Evolutionary conservation across 192 early-diverging fungal species (phyloP).

Genomic region (Polychytrium aggregatum): DNA sequence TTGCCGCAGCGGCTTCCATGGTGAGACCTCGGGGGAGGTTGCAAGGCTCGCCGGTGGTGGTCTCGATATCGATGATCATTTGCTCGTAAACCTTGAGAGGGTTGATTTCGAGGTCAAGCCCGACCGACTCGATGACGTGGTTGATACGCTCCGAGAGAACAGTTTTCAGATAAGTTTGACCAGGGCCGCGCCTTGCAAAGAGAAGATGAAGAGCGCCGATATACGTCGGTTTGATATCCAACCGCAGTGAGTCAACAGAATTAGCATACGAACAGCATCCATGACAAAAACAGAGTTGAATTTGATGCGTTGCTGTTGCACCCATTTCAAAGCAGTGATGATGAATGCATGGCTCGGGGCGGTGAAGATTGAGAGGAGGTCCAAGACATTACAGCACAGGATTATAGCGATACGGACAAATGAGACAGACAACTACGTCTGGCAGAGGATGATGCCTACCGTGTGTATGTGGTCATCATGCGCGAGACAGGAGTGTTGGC

Average conservation of each 20-base stretch:
- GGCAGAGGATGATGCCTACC: not conserved
- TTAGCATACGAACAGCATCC: too few species aligned
- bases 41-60: slow-evolving; percentile 45
- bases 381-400: too few species aligned
- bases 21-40: slow-evolving; percentile 68
- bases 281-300: too few species aligned
- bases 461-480: slow-evolving; percentile 96
- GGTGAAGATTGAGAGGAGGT: too few species aligned
- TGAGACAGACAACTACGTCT: not conserved
- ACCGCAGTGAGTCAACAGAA: too few species aligned
- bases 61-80: slow-evolving; percentile 67
- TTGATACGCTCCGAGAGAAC: slow-evolving; percentile 70
- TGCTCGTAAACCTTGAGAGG: slow-evolving; percentile 85
- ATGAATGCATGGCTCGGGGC: too few species aligned
- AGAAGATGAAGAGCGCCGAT: not conserved
- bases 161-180: slow-evolving; percentile 84
- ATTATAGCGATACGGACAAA: too few species aligned
- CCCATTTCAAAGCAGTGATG: too few species aligned
- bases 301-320: too few species aligned
- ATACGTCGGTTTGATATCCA: too few species aligned
- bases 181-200: slow-evolving; percentile 62
- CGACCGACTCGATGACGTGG: slow-evolving; percentile 64
- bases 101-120: slow-evolving; percentile 87
- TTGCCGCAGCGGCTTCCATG: slow-evolving; percentile 66
- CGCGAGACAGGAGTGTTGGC: slow-evolving; percentile 95